Percentiles rank a stretch among this genome's conserved stretches.
phyloP scores from a whole-genome alignment of 2,329 filamentous ascomycete genomes.

The Colletotrichum horii region DNA sequence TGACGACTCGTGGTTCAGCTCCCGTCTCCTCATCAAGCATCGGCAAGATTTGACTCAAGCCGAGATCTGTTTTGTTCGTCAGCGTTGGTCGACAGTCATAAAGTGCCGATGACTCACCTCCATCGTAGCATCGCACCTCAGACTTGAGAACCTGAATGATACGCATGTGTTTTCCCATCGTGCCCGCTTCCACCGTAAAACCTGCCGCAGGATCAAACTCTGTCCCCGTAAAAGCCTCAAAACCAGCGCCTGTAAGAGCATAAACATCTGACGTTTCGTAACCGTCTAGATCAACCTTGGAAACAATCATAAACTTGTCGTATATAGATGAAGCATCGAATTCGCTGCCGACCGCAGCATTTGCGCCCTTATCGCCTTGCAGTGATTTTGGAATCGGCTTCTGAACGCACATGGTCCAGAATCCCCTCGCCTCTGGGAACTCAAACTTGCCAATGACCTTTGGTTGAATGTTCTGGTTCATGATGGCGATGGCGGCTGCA shows the following conservation, averaged over 20 bases:
- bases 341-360: constrained; percentile 56
- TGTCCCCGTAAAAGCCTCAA: constrained; percentile 78
- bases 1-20: constrained; percentile 77
- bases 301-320: constrained; percentile 83
- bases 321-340: constrained; percentile 66
- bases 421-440: constrained; percentile 73
- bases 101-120: constrained; percentile 61
- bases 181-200: constrained; percentile 83
- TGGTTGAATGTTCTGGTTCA: constrained; percentile 81
- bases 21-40: constrained; percentile 92
- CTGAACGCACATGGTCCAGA: constrained; percentile 81
- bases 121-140: constrained; percentile 90
- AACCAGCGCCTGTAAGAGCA: constrained; percentile 72
- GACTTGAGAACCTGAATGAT: constrained; percentile 88
- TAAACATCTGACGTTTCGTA: constrained; percentile 83
- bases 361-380: constrained; percentile 54
- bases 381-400: constrained; percentile 69
- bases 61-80: constrained; percentile 58
- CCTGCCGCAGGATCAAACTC: constrained; percentile 94
- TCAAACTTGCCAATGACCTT: constrained; percentile 72
- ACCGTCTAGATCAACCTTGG: constrained; percentile 71
- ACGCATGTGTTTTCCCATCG: constrained; percentile 78
- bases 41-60: constrained; percentile 87
- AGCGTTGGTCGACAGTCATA: not conserved
- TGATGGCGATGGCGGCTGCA: constrained; percentile 72